Base-by-base conservation (phyloP, 192 early-diverging fungal species). In the Coemansia sp. region DNA sequence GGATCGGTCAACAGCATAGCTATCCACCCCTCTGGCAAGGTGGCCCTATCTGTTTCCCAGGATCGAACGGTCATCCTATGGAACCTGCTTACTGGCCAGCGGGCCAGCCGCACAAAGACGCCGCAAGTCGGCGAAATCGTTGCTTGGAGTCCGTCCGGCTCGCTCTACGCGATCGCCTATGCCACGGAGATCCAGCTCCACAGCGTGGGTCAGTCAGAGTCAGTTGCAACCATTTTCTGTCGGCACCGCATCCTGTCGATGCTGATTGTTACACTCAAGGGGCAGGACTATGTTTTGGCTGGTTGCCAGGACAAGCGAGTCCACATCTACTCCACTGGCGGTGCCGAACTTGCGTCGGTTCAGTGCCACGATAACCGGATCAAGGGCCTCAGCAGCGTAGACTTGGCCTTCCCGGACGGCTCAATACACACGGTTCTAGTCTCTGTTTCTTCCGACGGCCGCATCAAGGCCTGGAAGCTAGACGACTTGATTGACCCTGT, bases 11-110 rank as follows among this genome's bases (percentile, higher is more conserved):
- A 88, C 75, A 88, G 85, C 36, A 83, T 98, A 31, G 93, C 92
- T 2, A 86, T 97, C 36, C 98, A 99, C 80, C 95, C 96, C n/a
- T 85, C 90, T 9, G 98, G 98, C 16, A 96, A 94, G 66, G 86
- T 99, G 56, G 91, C 96, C 9, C 74, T 98, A 62, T 91, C 89
- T 13, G 94, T 98, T 2, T 82, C 87, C 25, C 78, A 53, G 31
- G 93, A 94, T 65, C 85, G 86, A 18, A 86, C 88, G 9, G 79
- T 90, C 35, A 79, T 87, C 41, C 35, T 91, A 42, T 94, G 92
- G 92, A 92, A 94, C 55, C 67, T 94, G 65, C 85, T 92, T 59
- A 86, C 84, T 18, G 92, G 89, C 3, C 81, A 84, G 26, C 89
- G 89, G 62, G 91, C 90, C 1, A 90, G 80, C 59, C 82, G 69